Percentiles rank a stretch among this genome's conserved stretches.
These are phyloP conservation scores for Batkoa obscura DNA, from an alignment of 371 early-diverging fungal species.

Conservation along the genomic window DNA sequence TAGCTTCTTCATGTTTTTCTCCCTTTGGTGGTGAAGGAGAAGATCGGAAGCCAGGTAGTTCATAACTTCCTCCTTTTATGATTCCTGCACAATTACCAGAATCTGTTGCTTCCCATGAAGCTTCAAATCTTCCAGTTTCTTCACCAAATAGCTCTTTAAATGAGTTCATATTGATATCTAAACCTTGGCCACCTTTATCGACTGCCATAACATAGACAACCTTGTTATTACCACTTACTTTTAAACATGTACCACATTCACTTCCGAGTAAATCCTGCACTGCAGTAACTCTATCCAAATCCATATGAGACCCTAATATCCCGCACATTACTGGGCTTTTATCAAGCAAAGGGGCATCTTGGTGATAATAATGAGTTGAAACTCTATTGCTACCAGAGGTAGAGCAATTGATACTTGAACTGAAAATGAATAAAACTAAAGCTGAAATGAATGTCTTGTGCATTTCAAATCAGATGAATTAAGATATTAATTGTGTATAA, in stretches of 20 bases:
- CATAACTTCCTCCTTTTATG: not conserved
- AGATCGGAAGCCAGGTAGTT: too few species aligned
- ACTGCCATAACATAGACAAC: constrained; percentile 27
- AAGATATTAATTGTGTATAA: too few species aligned
- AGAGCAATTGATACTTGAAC: too few species aligned
- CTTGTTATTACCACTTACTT: constrained; percentile 14
- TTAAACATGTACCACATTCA: constrained; percentile 27
- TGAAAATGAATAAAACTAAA: too few species aligned
- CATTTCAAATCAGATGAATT: too few species aligned
- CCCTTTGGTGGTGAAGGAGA: too few species aligned
- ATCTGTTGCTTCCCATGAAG: constrained; percentile 13
- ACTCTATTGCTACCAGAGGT: not conserved
- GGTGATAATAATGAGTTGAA: constrained; percentile 1
- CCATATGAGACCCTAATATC: constrained; percentile 25
- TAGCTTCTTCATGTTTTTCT: not conserved
- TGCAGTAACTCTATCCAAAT: constrained; percentile 27
- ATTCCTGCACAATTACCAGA: constrained; percentile 10
- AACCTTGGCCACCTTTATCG: constrained; percentile 25
- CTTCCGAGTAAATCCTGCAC: constrained; percentile 19
- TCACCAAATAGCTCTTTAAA: constrained; percentile 14
- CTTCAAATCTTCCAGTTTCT: constrained; percentile 12
- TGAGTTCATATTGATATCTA: constrained; percentile 20
- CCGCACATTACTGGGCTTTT: constrained; percentile 23
- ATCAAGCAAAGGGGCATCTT: not conserved
- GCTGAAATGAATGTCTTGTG: too few species aligned